Conservation (phyloP, 202 grass and related monocot genomes). For the Setaria viridis region DNA sequence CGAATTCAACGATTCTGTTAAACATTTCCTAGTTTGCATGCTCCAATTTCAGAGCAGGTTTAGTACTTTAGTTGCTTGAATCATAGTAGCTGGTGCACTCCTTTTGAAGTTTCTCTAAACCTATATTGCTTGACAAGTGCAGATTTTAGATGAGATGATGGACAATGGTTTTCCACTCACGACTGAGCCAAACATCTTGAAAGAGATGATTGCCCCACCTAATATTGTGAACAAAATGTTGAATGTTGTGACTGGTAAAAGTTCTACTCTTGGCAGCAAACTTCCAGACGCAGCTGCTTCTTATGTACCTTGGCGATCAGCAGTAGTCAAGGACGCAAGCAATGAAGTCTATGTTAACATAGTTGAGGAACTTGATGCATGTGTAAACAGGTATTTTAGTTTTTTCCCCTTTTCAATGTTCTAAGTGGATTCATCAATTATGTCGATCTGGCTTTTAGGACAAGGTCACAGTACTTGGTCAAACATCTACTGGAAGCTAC, state of each 20-base stretch:
- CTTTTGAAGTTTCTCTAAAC: constrained; percentile 29
- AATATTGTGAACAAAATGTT: constrained; percentile 90
- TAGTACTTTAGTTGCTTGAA: constrained; percentile 5
- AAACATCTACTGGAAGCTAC: constrained; percentile 36
- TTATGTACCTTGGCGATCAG: constrained; percentile 85
- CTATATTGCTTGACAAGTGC: constrained; percentile 41
- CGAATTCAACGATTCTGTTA: constrained; percentile 23
- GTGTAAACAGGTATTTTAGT: constrained; percentile 57
- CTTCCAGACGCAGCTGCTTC: constrained; percentile 85
- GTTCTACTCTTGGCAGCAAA: constrained; percentile 62
- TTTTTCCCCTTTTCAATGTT: neutral
- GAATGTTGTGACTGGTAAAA: constrained; percentile 81
- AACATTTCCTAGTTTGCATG: constrained; percentile 23
- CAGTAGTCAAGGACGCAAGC: constrained; percentile 70
- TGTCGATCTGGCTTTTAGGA: constrained; percentile 11
- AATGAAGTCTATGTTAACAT: constrained; percentile 96
- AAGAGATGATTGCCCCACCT: constrained; percentile 80
- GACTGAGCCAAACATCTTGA: constrained; percentile 87
- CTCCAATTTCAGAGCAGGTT: constrained; percentile 21
- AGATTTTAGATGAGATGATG: constrained; percentile 99
- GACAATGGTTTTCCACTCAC: constrained; percentile 97
- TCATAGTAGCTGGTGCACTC: neutral
- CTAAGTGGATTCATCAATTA: neutral
- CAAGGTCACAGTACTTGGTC: neutral
- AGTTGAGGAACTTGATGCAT: constrained; percentile 91